Evolutionary conservation across 129 eudicot species (phyloP).

Genomic region (Escallonia herrerae): DNA sequence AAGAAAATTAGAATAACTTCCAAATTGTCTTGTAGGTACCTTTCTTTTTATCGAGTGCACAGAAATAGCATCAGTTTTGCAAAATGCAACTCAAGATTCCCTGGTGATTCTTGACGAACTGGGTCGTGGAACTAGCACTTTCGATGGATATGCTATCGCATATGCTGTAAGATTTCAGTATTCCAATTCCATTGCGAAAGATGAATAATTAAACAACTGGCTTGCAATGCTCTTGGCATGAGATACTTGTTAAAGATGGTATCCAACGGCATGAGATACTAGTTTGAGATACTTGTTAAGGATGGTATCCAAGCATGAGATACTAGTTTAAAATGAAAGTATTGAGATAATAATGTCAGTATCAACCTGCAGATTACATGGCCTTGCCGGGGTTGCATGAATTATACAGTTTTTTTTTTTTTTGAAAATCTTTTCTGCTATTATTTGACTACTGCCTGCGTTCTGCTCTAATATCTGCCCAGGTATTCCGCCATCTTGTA

Average conservation of each 20-base stretch:
- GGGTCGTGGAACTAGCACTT: slow-evolving; percentile 98
- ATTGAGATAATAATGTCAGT: no score
- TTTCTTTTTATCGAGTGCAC: slow-evolving; percentile 81
- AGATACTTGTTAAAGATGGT: no score
- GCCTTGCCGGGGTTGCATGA: no score
- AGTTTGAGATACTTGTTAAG: no score
- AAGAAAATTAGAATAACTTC: background rate
- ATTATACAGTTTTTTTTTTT: no score
- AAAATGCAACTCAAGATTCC: slow-evolving; percentile 80
- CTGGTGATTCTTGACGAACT: slow-evolving; percentile 91
- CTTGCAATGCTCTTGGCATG: no score
- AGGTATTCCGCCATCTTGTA: slow-evolving; percentile 92
- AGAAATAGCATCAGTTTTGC: slow-evolving; percentile 92
- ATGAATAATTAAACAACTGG: background rate
- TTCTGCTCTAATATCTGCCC: background rate
- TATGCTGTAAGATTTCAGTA: slow-evolving; percentile 67
- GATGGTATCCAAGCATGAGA: no score
- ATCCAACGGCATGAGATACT: no score
- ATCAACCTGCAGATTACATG: no score
- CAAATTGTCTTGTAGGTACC: slow-evolving; percentile 52
- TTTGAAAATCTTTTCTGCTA: no score
- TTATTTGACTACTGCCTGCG: no score
- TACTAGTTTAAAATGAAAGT: no score
- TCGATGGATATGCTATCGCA: slow-evolving; percentile 96
- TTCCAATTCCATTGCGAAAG: background rate